A percentile compares a stretch with the other conserved stretches of the same genome.
These are phyloP conservation scores for Mycena floridula DNA, from an alignment of 768 basidiomycete genomes.

Conservation along the genomic window DNA sequence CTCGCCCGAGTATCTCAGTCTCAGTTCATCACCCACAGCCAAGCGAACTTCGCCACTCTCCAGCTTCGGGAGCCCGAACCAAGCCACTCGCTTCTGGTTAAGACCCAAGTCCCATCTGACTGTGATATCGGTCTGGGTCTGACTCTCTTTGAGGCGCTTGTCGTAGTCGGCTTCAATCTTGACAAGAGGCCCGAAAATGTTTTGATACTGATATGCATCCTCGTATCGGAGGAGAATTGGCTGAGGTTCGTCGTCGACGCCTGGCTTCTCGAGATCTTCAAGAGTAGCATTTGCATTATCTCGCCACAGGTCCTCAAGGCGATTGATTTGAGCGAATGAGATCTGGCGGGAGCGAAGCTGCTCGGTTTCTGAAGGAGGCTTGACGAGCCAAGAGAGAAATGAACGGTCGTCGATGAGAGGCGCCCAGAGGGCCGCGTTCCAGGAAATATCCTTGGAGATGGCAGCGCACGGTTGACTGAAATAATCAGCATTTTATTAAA, in stretches of 20 bases:
- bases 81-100: conserved; percentile 98
- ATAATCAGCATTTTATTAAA: conserved; percentile 3
- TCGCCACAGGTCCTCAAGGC: conserved; percentile 95
- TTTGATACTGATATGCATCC: conserved; percentile 99
- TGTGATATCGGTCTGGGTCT: conserved; percentile 95
- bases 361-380: conserved; percentile 93
- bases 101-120: conserved; percentile 97
- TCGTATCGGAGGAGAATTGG: conserved; percentile 87
- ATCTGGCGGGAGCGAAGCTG: conserved; percentile 96
- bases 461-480: conserved; percentile 94
- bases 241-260: conserved; percentile 97
- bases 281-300: conserved; percentile 93
- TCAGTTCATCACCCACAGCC: conserved; percentile 93
- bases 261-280: conserved; percentile 95
- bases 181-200: conserved; percentile 97
- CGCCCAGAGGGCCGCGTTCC: conserved; percentile 97
- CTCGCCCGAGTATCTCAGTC: conserved; percentile 85
- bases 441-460: conserved; percentile 95
- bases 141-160: conserved; percentile 94
- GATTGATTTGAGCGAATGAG: conserved; percentile 94
- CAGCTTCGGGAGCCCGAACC: conserved; percentile 94
- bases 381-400: conserved; percentile 99
- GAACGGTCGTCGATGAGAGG: conserved; percentile 98
- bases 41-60: conserved; percentile 97
- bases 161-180: conserved; percentile 99